phyloP scores from a whole-genome alignment of 768 basidiomycete genomes.

The Pholiota conissans region DNA sequence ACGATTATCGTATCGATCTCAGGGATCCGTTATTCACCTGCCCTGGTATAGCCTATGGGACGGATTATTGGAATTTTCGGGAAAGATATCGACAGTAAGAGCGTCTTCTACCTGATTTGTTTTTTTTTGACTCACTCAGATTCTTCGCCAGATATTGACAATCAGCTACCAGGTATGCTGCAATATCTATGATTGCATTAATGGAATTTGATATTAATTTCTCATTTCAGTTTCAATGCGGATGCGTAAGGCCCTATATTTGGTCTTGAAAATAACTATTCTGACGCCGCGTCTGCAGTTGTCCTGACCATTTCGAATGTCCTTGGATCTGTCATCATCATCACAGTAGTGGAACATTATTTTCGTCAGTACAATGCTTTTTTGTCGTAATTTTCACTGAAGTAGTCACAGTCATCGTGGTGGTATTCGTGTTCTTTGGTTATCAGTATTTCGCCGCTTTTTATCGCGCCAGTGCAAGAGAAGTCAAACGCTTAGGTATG shows the following conservation, averaged over 20 bases:
- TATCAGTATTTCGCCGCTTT: constrained; percentile 68
- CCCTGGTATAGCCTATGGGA: constrained; percentile 46
- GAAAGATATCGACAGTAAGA: constrained; percentile 63
- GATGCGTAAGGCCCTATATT: constrained; percentile 50
- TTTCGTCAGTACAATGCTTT: constrained; percentile 45
- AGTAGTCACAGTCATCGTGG: constrained; percentile 47
- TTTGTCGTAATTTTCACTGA: not conserved
- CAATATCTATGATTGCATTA: not conserved
- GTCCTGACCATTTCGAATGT: constrained; percentile 50
- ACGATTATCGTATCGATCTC: not conserved
- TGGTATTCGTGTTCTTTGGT: constrained; percentile 50
- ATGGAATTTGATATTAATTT: not conserved
- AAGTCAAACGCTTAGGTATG: constrained; percentile 56
- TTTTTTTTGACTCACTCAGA: not conserved
- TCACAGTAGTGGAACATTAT: constrained; percentile 59
- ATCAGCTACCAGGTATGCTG: constrained; percentile 52
- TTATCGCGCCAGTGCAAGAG: constrained; percentile 71
- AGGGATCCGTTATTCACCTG: not conserved
- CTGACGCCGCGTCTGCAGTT: constrained; percentile 31
- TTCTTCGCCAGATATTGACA: constrained; percentile 51
- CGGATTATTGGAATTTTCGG: constrained; percentile 64
- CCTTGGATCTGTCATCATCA: constrained; percentile 51
- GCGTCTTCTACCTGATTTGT: not conserved
- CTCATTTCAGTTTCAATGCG: constrained; percentile 59
- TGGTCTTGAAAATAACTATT: not conserved